phyloP scores from a whole-genome alignment of 257 asterid genomes.

The Vinca minor region DNA sequence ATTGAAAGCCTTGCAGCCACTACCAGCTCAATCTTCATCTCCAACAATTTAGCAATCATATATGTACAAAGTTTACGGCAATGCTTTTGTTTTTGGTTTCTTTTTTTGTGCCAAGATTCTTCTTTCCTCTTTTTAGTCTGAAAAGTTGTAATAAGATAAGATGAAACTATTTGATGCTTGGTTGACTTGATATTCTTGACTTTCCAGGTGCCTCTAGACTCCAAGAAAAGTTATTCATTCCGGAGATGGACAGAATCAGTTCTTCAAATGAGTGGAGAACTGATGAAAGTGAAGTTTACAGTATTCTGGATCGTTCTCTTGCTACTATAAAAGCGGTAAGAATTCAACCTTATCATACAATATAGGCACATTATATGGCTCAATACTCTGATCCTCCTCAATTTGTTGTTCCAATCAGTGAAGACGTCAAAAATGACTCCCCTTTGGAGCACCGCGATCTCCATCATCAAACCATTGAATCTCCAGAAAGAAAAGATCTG shows the following conservation, averaged over 20 bases:
- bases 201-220: background rate
- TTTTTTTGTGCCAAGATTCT: background rate
- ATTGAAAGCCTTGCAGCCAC: background rate
- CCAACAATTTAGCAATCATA: no score
- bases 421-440: background rate
- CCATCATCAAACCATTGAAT: background rate
- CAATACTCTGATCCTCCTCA: constrained; percentile 6
- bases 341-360: background rate
- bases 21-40: background rate
- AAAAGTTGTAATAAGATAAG: background rate
- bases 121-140: background rate
- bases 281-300: background rate
- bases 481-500: background rate
- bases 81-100: background rate
- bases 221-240: background rate
- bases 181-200: background rate
- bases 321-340: background rate
- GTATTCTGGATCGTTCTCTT: background rate
- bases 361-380: constrained; percentile 4
- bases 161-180: background rate
- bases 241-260: background rate
- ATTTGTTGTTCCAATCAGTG: background rate
- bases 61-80: background rate
- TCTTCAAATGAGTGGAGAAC: background rate
- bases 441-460: background rate